phyloP scores from a whole-genome alignment of 1,284 basidiomycete genomes.

The Bondarzewia mesenterica region DNA sequence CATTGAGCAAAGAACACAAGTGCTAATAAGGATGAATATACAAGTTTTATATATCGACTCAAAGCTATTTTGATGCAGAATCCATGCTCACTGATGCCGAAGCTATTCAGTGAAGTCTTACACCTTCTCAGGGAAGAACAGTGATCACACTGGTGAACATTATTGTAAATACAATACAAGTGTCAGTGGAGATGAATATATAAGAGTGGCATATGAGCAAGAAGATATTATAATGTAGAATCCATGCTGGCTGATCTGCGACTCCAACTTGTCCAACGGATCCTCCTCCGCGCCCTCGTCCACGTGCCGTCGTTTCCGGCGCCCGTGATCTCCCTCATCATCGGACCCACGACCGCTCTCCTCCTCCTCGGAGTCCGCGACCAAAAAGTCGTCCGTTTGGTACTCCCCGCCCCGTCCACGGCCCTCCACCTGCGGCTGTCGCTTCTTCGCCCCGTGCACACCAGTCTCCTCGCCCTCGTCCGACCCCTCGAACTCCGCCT shows the following conservation, averaged over 20 bases:
- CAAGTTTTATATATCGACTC: too few relatives aligned
- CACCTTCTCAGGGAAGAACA: too few relatives aligned
- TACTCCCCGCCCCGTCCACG: slow-evolving; percentile 51
- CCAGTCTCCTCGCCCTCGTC: slow-evolving; percentile 44
- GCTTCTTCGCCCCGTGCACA: slow-evolving; percentile 29
- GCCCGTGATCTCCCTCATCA: slow-evolving; percentile 20
- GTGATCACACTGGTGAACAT: too few relatives aligned
- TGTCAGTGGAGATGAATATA: too few relatives aligned
- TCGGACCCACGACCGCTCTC: slow-evolving; percentile 28
- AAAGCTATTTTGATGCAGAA: too few relatives aligned
- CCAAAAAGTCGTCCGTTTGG: slow-evolving; percentile 76
- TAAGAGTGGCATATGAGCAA: too few relatives aligned
- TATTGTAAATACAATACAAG: too few relatives aligned
- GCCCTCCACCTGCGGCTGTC: slow-evolving; percentile 29
- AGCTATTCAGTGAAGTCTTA: too few relatives aligned
- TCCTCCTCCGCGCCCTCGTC: slow-evolving; percentile 44
- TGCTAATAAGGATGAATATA: too few relatives aligned
- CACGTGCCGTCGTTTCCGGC: slow-evolving; percentile 30
- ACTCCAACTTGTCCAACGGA: slow-evolving; percentile 61
- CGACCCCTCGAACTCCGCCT: slow-evolving; percentile 39
- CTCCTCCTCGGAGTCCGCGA: slow-evolving; percentile 68
- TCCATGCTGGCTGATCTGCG: slow-evolving; percentile 43
- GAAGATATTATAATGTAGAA: too few relatives aligned
- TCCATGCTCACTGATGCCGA: too few relatives aligned
- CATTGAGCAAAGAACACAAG: too few relatives aligned